A percentile compares a stretch with the other conserved stretches of the same genome.
phyloP scores from a whole-genome alignment of 345 rosid species.

The Citrus sp. region DNA sequence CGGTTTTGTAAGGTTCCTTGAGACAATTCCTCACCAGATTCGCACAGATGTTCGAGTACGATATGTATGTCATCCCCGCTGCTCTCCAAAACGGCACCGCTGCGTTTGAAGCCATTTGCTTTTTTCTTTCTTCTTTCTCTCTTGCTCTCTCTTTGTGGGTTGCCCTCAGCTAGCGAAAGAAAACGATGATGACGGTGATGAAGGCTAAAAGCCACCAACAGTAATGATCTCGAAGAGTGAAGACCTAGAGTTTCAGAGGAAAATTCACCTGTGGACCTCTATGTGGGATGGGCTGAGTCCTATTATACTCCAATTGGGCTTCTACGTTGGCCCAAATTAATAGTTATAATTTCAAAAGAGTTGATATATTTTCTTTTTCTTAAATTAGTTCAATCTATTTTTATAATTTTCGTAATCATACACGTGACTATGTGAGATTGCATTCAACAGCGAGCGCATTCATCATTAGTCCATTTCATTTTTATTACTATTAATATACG shows the following conservation, averaged over 20 bases:
- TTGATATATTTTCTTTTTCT: too few species aligned
- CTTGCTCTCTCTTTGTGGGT: background rate
- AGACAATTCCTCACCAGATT: conserved; percentile 77
- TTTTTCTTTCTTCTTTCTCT: background rate
- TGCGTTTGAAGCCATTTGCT: conserved; percentile 65
- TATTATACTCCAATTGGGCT: too few species aligned
- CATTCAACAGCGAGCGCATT: too few species aligned
- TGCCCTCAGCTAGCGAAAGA: background rate
- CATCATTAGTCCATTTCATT: too few species aligned
- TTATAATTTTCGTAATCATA: too few species aligned
- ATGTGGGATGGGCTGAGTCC: background rate
- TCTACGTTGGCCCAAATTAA: too few species aligned
- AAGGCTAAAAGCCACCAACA: too few species aligned
- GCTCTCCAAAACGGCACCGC: conserved; percentile 93
- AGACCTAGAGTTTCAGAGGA: background rate
- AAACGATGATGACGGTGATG: background rate
- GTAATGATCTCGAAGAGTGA: too few species aligned
- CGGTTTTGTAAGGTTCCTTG: conserved; percentile 65
- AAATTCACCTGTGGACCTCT: background rate
- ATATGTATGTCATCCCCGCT: conserved; percentile 83
- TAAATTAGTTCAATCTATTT: too few species aligned
- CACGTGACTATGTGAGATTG: too few species aligned
- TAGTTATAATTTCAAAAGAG: too few species aligned
- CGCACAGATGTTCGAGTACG: conserved; percentile 79
- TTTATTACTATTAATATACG: too few species aligned